Conservation (phyloP, 495 filamentous ascomycete genomes). For the Lepraria neglecta region DNA sequence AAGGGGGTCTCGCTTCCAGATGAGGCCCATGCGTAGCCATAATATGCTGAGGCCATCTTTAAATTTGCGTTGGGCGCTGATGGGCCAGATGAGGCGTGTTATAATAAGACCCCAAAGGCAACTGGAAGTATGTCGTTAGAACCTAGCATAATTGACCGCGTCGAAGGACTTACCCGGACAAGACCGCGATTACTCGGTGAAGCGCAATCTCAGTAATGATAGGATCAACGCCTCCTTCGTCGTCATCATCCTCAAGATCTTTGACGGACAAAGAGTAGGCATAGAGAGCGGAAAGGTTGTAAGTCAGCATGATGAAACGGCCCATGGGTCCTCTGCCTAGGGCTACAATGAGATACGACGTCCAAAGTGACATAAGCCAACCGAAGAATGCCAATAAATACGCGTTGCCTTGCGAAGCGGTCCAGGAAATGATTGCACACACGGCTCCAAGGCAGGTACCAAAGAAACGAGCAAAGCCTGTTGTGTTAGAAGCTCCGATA, state of each 20-base stretch:
- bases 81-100: slow-evolving; percentile 86
- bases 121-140: slow-evolving; percentile 3
- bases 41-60: slow-evolving; percentile 79
- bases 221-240: slow-evolving; percentile 80
- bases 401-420: slow-evolving; percentile 62
- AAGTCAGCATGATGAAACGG: slow-evolving; percentile 86
- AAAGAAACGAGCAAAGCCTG: slow-evolving; percentile 76
- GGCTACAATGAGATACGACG: slow-evolving; percentile 82
- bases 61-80: slow-evolving; percentile 77
- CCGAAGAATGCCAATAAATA: slow-evolving; percentile 69
- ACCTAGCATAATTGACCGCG: background rate
- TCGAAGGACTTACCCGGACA: slow-evolving; percentile 48
- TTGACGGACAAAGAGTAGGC: slow-evolving; percentile 79
- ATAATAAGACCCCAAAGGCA: slow-evolving; percentile 90
- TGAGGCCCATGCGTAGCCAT: slow-evolving; percentile 88
- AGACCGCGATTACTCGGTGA: slow-evolving; percentile 85
- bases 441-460: slow-evolving; percentile 79
- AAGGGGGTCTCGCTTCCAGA: slow-evolving; percentile 95
- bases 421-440: slow-evolving; percentile 72
- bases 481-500: slow-evolving; percentile 89
- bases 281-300: slow-evolving; percentile 94
- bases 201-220: slow-evolving; percentile 80
- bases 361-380: slow-evolving; percentile 71
- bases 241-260: slow-evolving; percentile 60
- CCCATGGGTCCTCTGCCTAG: slow-evolving; percentile 83